These are phyloP conservation scores for Dunaliella primolecta DNA, from an alignment of 139 green algal species.

Conservation along the genomic window DNA sequence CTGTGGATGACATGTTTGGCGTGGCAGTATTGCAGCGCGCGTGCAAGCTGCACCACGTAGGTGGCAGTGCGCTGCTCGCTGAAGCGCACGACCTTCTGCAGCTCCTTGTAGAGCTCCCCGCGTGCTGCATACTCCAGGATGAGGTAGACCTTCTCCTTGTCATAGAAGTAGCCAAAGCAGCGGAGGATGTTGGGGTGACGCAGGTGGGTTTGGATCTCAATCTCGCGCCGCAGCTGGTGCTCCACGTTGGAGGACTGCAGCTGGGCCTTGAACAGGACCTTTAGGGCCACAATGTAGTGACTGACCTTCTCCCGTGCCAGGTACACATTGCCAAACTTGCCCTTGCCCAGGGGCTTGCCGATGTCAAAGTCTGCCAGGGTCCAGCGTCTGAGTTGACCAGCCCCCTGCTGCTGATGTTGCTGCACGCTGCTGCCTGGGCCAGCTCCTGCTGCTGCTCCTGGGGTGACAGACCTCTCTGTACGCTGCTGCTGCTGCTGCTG, in stretches of 20 bases:
- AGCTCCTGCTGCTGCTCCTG: not conserved
- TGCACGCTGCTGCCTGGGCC: not conserved
- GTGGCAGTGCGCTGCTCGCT: slow-evolving; percentile 79
- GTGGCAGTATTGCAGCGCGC: slow-evolving; percentile 94
- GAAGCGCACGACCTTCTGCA: slow-evolving; percentile 80
- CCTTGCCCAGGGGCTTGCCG: slow-evolving; percentile 87
- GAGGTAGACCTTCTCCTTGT: slow-evolving; percentile 91
- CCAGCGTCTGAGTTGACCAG: slow-evolving; percentile 49
- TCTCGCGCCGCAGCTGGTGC: slow-evolving; percentile 95
- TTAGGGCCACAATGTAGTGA: slow-evolving; percentile 94
- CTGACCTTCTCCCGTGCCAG: slow-evolving; percentile 88
- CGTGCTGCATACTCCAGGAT: slow-evolving; percentile 95
- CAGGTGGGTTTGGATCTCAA: slow-evolving; percentile 98
- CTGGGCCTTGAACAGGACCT: slow-evolving; percentile 98
- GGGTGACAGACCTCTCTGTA: not conserved
- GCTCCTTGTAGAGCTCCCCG: slow-evolving; percentile 96
- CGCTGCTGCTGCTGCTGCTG: not conserved
- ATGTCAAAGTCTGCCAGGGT: slow-evolving; percentile 96
- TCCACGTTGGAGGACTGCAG: slow-evolving; percentile 92
- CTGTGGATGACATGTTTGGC: slow-evolving; percentile 98
- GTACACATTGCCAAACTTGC: slow-evolving; percentile 99
- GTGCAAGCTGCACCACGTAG: slow-evolving; percentile 83
- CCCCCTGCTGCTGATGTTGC: not conserved
- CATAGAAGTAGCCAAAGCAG: slow-evolving; percentile 97
- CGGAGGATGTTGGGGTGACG: slow-evolving; percentile 97